Evolutionary conservation across 768 basidiomycete species (phyloP).

Genomic region (Rhodotorula taiwanensis): DNA sequence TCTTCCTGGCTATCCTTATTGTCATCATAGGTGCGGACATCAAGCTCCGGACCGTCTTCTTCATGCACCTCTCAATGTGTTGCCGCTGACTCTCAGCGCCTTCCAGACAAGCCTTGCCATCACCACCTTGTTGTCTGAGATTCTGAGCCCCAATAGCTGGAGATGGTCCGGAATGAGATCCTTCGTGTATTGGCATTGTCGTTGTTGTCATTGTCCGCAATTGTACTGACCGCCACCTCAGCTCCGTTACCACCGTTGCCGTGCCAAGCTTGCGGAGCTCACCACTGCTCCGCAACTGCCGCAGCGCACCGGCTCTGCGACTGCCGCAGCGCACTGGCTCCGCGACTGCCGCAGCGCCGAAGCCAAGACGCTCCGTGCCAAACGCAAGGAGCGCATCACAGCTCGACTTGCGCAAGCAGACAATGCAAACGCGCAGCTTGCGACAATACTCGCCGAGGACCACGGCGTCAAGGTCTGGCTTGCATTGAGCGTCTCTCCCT

Average conservation of each 20-base stretch:
- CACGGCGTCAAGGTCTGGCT: conserved; percentile 8
- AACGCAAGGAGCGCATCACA: too few species aligned
- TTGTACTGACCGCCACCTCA: background rate
- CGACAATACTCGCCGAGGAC: background rate
- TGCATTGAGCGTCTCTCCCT: background rate
- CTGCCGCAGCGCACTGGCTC: too few species aligned
- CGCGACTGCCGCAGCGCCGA: background rate
- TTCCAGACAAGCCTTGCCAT: background rate
- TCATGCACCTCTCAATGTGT: background rate
- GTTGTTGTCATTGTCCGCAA: background rate
- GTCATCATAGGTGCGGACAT: background rate
- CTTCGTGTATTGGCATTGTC: too few species aligned
- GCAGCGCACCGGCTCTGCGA: too few species aligned
- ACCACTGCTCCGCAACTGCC: too few species aligned
- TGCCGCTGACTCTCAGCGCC: too few species aligned
- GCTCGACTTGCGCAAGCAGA: too few species aligned
- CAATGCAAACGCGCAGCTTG: background rate
- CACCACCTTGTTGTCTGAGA: background rate
- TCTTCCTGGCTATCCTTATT: background rate
- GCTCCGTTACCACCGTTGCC: too few species aligned
- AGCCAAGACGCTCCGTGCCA: too few species aligned
- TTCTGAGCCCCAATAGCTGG: background rate
- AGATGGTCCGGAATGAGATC: too few species aligned
- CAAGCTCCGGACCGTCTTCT: background rate
- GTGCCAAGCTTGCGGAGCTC: background rate